Conservation (phyloP, 805 yeast genomes). For the Nematodospora valgi region DNA sequence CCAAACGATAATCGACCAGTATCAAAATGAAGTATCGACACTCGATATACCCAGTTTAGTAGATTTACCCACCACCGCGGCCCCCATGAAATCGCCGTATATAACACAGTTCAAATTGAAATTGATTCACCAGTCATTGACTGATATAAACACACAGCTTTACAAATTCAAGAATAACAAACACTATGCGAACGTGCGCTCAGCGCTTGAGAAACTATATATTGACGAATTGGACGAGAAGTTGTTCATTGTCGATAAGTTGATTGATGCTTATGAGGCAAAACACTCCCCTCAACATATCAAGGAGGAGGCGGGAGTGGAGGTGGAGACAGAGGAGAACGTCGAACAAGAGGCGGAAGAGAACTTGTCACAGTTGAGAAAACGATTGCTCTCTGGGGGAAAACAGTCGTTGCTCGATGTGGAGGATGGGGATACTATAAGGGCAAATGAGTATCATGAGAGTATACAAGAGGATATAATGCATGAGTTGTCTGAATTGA, state of each 20-base stretch:
- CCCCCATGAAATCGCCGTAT: slow-evolving; percentile 17
- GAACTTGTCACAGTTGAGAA: slow-evolving; percentile 20
- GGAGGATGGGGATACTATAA: neutral
- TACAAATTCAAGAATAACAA: slow-evolving; percentile 12
- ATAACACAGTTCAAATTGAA: slow-evolving; percentile 17
- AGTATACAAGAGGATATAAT: slow-evolving; percentile 47
- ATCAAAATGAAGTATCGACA: slow-evolving; percentile 13
- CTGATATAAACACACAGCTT: neutral
- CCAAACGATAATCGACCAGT: slow-evolving; percentile 19
- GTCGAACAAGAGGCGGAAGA: slow-evolving; percentile 7
- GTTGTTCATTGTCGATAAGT: slow-evolving; percentile 15
- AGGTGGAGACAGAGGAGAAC: neutral
- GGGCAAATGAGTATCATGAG: slow-evolving; percentile 31
- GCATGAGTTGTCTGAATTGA: slow-evolving; percentile 46
- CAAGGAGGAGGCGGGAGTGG: neutral
- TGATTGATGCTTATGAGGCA: slow-evolving; percentile 9
- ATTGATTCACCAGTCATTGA: slow-evolving; percentile 7
- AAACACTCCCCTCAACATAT: neutral
- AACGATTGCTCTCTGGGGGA: slow-evolving; percentile 23
- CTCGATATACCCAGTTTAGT: slow-evolving; percentile 13
- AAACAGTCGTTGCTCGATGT: slow-evolving; percentile 10
- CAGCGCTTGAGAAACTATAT: slow-evolving; percentile 15
- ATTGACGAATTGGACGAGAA: slow-evolving; percentile 19
- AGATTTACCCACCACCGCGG: slow-evolving; percentile 1
- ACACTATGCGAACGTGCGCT: slow-evolving; percentile 10